Base-by-base conservation (phyloP, 1,139 yeast genomes). In the Yarrowia galli region DNA sequence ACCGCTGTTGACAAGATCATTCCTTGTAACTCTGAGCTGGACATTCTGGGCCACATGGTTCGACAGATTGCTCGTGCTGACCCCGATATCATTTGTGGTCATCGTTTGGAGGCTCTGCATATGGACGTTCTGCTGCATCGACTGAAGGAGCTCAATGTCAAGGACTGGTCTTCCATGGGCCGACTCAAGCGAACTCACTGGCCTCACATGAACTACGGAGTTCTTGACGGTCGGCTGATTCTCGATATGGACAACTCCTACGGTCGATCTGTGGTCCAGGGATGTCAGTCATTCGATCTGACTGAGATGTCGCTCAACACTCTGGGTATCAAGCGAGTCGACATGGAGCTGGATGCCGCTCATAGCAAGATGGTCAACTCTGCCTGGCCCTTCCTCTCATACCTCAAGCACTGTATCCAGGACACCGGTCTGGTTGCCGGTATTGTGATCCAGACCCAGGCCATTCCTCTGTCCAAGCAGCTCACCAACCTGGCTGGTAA, bases 271-370 rank as follows among this genome's bases (percentile, higher is more conserved):
- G 82, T 95, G 71, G 92, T 98, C 2, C 82, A 88, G 13, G 92
- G 92, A 75, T 96, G 99, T 80, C 96, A 92, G 76, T 90, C 96
- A n/a, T 96, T 98, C 98, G 96, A 92, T 70, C 82, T 96, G 69
- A 83, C 89, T 13, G 99, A 96, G 79, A 95, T 96, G 98, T 89
- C 88, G 73, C 88, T 87, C 56, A 84, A 91, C 86, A 91, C 69
- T 85, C 93, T 80, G 83, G 85, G 76, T 83, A 84, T 71, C 70
- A 79, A 82, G 15, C 83, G 93, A 9, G 79, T 87, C 72, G 98
- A 93, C 73, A 85, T 91, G 69, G 92, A 92, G 74, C 85, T 86
- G 70, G 87, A 87, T 70, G 87, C 87, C 71, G 84, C 88, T 13
- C 85, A 85, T 73, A 87, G 86, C 72, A 71, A 74, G 3, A 75